Conservation (phyloP, 352 stramenopile genomes). For the Phytopythium delawarense region DNA sequence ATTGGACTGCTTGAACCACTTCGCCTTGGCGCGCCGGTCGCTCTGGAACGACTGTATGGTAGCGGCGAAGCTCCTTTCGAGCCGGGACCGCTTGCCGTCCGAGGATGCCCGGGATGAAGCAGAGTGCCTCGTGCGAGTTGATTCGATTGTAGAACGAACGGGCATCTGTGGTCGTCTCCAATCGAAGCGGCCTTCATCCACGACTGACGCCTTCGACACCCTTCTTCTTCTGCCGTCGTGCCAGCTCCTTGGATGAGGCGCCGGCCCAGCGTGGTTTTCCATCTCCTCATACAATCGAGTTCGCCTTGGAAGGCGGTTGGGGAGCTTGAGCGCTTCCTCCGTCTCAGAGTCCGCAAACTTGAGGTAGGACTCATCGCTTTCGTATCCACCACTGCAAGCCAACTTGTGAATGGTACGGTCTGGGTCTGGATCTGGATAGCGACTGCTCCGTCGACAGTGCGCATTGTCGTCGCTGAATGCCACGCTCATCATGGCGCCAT, state of each 20-base stretch:
- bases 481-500: not conserved
- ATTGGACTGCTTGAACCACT: constrained; percentile 6
- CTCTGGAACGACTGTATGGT: constrained; percentile 5
- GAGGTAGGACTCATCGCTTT: not conserved
- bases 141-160: not conserved
- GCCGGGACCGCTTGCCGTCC: not conserved
- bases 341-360: no score
- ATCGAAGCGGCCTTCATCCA: not conserved
- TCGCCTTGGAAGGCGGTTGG: no score
- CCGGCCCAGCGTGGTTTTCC: no score
- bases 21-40: constrained; percentile 7
- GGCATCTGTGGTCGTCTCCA: not conserved
- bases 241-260: not conserved
- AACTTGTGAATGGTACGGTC: not conserved
- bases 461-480: not conserved
- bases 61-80: not conserved
- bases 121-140: not conserved
- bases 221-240: not conserved
- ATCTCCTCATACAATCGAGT: not conserved
- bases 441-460: not conserved
- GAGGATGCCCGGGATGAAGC: not conserved
- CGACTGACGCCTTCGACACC: not conserved
- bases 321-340: not conserved
- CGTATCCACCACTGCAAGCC: not conserved
- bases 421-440: not conserved